These are phyloP conservation scores for Bimuria novae-zelandiae DNA, from an alignment of 2,329 filamentous ascomycete species.

Conservation along the genomic window DNA sequence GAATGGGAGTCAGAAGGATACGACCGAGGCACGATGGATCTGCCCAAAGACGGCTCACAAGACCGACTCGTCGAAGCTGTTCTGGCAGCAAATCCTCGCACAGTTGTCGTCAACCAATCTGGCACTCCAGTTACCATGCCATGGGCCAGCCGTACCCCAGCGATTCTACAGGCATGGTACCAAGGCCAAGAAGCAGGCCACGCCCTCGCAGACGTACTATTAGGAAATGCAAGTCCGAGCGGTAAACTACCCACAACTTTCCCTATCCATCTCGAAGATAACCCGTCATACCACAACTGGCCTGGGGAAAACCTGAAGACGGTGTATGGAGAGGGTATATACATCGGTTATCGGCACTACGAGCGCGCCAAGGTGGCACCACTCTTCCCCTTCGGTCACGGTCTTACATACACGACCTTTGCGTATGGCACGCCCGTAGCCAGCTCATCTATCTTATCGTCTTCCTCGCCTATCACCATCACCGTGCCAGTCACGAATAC, in stretches of 20 bases:
- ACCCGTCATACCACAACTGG: conserved; percentile 74
- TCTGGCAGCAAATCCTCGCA: conserved; percentile 67
- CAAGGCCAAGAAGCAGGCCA: conserved; percentile 87
- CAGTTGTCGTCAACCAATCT: conserved; percentile 74
- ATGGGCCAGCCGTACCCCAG: conserved; percentile 67
- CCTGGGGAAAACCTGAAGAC: conserved; percentile 71
- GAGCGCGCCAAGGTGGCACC: conserved; percentile 64
- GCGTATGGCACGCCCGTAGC: conserved; percentile 64
- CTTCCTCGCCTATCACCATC: conserved; percentile 53
- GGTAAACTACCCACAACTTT: conserved; percentile 77
- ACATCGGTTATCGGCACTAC: conserved; percentile 75
- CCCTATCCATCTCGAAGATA: conserved; percentile 63
- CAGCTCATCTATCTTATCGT: conserved; percentile 53
- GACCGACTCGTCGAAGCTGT: conserved; percentile 69
- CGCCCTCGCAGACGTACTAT: conserved; percentile 76
- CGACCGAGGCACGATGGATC: conserved; percentile 66
- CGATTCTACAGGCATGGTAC: conserved; percentile 79
- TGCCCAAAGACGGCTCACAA: conserved; percentile 61
- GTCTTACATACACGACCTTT: conserved; percentile 77
- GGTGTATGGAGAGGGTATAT: conserved; percentile 73
- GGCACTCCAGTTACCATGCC: conserved; percentile 75
- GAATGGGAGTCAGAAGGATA: conserved; percentile 77
- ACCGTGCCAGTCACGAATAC: conserved; percentile 60
- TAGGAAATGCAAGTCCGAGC: conserved; percentile 73
- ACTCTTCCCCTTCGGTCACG: conserved; percentile 77